phyloP scores from a whole-genome alignment of 495 filamentous ascomycete genomes.

The Hypoxylon subgilvum region DNA sequence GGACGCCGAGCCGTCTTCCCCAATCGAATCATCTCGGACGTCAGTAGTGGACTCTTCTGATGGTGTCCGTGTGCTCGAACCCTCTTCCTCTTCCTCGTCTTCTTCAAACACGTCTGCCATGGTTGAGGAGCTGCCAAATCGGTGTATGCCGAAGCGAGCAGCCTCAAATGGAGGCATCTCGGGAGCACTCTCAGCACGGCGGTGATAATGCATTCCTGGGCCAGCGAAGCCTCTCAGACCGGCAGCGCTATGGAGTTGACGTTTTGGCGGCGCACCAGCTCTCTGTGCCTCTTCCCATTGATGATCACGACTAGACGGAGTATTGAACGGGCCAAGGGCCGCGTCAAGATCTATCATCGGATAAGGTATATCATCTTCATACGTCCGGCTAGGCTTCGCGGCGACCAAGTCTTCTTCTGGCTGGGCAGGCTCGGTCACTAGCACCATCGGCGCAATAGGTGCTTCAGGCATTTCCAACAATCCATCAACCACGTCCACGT shows the following conservation, averaged over 20 bases:
- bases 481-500: conserved; percentile 32
- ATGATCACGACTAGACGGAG: conserved; percentile 65
- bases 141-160: conserved; percentile 62
- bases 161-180: conserved; percentile 83
- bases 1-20: conserved; percentile 27
- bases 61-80: conserved; percentile 33
- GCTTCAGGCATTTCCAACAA: conserved; percentile 31
- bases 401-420: conserved; percentile 23
- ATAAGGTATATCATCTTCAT: conserved; percentile 66
- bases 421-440: conserved; percentile 33
- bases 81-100: conserved; percentile 79
- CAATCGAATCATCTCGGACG: conserved; percentile 26
- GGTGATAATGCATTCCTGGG: conserved; percentile 86
- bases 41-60: conserved; percentile 38
- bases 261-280: conserved; percentile 67
- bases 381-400: conserved; percentile 6
- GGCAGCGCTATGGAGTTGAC: conserved; percentile 88
- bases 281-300: conserved; percentile 63
- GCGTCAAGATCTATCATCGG: conserved; percentile 94
- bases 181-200: conserved; percentile 90
- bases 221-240: conserved; percentile 75
- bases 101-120: conserved; percentile 95
- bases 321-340: conserved; percentile 91
- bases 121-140: conserved; percentile 67
- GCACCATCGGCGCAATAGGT: conserved; percentile 33